Evolutionary conservation across 1,139 yeast genomes (phyloP).

Genomic region (Taphrina flavorubra): DNA sequence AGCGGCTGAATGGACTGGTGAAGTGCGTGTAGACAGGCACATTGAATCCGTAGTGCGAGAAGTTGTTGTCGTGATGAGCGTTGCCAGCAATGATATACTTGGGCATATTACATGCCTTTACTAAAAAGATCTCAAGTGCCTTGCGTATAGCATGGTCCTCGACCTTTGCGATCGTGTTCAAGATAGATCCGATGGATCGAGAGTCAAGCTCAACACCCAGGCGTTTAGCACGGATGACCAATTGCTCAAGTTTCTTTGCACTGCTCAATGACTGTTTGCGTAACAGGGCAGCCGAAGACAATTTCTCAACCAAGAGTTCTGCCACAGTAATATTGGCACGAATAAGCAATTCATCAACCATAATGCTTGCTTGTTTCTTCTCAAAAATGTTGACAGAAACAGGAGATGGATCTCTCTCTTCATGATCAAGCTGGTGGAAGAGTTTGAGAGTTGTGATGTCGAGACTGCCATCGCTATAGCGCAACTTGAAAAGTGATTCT

Average conservation of each 20-base stretch:
- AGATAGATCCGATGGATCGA: conserved; percentile 72
- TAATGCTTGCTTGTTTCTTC: conserved; percentile 62
- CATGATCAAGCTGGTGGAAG: conserved; percentile 84
- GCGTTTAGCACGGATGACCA: conserved; percentile 69
- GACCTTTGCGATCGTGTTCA: conserved; percentile 70
- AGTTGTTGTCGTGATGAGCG: conserved; percentile 74
- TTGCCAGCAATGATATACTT: conserved; percentile 88
- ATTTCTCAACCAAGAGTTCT: conserved; percentile 70
- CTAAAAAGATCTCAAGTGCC: conserved; percentile 78
- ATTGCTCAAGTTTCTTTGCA: conserved; percentile 77
- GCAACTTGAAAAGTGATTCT: conserved; percentile 43
- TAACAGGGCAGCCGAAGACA: conserved; percentile 81
- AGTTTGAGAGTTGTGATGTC: conserved; percentile 58
- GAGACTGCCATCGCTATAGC: conserved; percentile 35
- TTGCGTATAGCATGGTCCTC: conserved; percentile 68
- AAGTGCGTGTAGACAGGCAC: conserved; percentile 90
- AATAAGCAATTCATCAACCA: conserved; percentile 76
- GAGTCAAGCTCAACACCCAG: conserved; percentile 71
- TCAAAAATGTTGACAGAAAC: conserved; percentile 74
- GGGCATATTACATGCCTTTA: conserved; percentile 83
- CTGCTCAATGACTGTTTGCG: conserved; percentile 90
- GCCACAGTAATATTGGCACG: conserved; percentile 89
- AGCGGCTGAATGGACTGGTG: conserved; percentile 89
- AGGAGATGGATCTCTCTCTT: conserved; percentile 60
- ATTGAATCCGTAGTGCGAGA: conserved; percentile 77